Evolutionary conservation across 2,329 filamentous ascomycete genomes (phyloP).

Genomic region (Venturia asperata): DNA sequence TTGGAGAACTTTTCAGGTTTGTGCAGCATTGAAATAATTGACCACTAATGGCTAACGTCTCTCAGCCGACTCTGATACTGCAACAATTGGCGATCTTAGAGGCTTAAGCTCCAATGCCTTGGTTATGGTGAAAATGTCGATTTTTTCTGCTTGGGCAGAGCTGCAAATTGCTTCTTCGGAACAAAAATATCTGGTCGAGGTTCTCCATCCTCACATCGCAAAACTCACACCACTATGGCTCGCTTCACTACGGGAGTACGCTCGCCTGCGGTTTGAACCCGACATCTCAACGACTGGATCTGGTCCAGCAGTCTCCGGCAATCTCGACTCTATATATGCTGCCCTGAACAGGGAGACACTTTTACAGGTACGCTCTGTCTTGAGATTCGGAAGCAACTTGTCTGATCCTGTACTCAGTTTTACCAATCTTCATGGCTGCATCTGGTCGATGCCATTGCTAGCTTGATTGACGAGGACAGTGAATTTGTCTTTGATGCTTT

Average conservation of each 20-base stretch:
- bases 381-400: slow-evolving; percentile 35
- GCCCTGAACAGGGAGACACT: slow-evolving; percentile 91
- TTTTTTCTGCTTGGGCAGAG: slow-evolving; percentile 96
- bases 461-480: slow-evolving; percentile 93
- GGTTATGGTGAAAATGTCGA: slow-evolving; percentile 96
- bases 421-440: slow-evolving; percentile 98
- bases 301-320: slow-evolving; percentile 69
- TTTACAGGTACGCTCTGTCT: slow-evolving; percentile 40
- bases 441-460: slow-evolving; percentile 93
- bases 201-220: slow-evolving; percentile 83
- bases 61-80: slow-evolving; percentile 59
- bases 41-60: neutral
- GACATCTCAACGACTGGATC: slow-evolving; percentile 82
- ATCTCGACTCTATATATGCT: slow-evolving; percentile 88
- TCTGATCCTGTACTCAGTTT: slow-evolving; percentile 48
- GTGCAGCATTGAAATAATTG: slow-evolving; percentile 33
- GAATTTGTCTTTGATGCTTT: slow-evolving; percentile 96
- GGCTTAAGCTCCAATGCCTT: slow-evolving; percentile 91
- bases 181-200: slow-evolving; percentile 79
- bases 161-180: slow-evolving; percentile 91
- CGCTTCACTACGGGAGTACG: slow-evolving; percentile 86
- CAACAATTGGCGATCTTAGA: slow-evolving; percentile 85
- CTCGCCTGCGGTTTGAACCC: slow-evolving; percentile 86
- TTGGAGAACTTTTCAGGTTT: slow-evolving; percentile 76
- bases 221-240: slow-evolving; percentile 90